Base-by-base conservation (phyloP, 179 eudicot genomes). In the Spinacia oleracea region DNA sequence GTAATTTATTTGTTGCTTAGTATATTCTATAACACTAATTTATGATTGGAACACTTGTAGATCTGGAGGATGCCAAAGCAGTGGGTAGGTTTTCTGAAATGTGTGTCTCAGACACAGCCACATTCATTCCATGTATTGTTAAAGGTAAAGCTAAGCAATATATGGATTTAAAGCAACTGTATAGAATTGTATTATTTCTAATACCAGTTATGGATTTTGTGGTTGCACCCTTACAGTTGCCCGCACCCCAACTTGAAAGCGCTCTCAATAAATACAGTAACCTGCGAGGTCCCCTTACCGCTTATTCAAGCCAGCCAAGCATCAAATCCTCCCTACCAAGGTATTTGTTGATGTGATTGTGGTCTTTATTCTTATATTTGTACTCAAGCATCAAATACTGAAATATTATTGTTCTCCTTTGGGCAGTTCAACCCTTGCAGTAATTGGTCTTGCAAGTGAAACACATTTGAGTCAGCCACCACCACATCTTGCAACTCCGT, bases 51-150 rank as follows among this genome's bases (percentile, higher is more conserved):
- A 76, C 55, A 66, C 68, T 29, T 81, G 74, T 81, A 96, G 99
- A 86, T 96, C 53, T 96, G 99, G 99, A 91, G 88, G 81, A 84
- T 90, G 90, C 98, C 97, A 53, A 91, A 93, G 91, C 89, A 89
- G 21, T 96, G 98, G 98, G 93, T 89, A 51, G 99, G 99, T 56
- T 91, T 96, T 83, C 75, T 96, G 83, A 96, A 96, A 84, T 96
- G 99, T 31, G 89, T 96, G 48, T 92, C 97, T 63, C 98, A 96
- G 74, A 96, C 99, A 4, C 98, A 91, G 59, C 99, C 99, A 32
- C 99, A 93, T 89, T 96, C 99, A n/a, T 89, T 89, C 80, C 84
- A 59, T 31, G 99, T 96, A 38, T 81, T 96, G 60, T 80, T 93
- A 79, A 89, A 93, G 97, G 99, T 93, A 86, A 67, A n/a, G n/a